These are phyloP conservation scores for Tolypocladium amazonense DNA, from an alignment of 2,329 filamentous ascomycete genomes.

Conservation along the genomic window DNA sequence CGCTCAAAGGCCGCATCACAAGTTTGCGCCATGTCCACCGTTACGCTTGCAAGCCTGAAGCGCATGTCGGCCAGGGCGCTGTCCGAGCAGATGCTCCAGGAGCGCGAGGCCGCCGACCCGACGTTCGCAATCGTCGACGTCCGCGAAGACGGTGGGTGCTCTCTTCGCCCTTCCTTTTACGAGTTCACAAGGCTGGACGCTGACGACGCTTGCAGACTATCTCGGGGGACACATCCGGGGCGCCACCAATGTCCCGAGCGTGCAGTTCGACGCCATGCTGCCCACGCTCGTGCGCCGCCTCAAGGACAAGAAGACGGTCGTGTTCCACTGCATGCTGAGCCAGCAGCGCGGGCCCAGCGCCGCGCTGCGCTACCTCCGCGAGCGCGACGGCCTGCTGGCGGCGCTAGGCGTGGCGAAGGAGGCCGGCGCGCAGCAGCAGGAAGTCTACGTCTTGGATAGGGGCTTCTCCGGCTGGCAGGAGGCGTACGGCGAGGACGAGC, in stretches of 20 bases:
- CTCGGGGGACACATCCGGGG: conserved; percentile 81
- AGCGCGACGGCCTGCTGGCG: conserved; percentile 43
- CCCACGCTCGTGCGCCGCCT: conserved; percentile 75
- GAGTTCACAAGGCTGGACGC: neutral
- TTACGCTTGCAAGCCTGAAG: conserved; percentile 51
- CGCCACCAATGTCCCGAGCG: conserved; percentile 65
- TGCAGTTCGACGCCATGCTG: conserved; percentile 62
- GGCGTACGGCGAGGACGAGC: conserved; percentile 63
- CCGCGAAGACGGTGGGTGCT: conserved; percentile 59
- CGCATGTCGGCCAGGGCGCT: conserved; percentile 62
- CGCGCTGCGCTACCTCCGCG: conserved; percentile 68
- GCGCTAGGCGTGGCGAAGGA: conserved; percentile 15
- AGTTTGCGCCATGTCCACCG: conserved; percentile 19
- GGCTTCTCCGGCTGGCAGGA: conserved; percentile 91
- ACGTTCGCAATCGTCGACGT: conserved; percentile 76
- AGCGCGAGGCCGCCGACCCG: conserved; percentile 26
- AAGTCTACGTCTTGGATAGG: conserved; percentile 69
- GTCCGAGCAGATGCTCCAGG: conserved; percentile 49
- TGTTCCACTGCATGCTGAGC: conserved; percentile 90
- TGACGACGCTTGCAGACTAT: conserved; percentile 49
- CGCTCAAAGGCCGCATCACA: neutral
- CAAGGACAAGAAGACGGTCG: conserved; percentile 66
- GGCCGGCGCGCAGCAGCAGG: conserved; percentile 38
- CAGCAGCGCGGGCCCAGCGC: conserved; percentile 84
- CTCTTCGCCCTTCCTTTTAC: neutral